These are phyloP conservation scores for Podila minutissima DNA, from an alignment of 192 early-diverging fungal species.

Conservation along the genomic window DNA sequence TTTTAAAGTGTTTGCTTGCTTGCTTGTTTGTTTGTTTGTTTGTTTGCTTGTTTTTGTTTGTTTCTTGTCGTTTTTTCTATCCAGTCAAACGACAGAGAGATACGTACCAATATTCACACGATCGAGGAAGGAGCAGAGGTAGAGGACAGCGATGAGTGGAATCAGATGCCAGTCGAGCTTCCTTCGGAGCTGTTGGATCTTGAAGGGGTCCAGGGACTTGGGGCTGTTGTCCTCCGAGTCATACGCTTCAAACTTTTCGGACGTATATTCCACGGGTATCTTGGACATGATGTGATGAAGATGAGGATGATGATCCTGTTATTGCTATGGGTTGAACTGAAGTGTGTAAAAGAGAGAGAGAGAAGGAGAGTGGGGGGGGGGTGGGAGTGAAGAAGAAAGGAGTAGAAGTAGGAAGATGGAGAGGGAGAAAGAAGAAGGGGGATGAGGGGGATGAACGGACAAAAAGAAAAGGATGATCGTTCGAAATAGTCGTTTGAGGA, in stretches of 20 bases:
- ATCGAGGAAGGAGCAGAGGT: constrained; percentile 78
- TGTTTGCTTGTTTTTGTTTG: neutral
- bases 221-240: constrained; percentile 12
- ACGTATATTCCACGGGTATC: constrained; percentile 10
- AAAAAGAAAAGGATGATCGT: neutral
- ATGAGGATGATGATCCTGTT: constrained; percentile 12
- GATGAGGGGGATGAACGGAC: neutral
- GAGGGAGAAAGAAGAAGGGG: neutral
- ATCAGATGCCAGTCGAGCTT: constrained; percentile 74
- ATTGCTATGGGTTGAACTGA: neutral
- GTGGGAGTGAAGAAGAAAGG: neutral
- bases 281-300: constrained; percentile 1
- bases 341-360: neutral
- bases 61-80: neutral
- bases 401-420: neutral
- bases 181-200: constrained; percentile 54
- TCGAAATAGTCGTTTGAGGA: neutral
- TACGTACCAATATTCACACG: constrained; percentile 57
- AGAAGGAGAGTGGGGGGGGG: neutral
- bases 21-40: neutral
- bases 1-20: neutral
- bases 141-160: constrained; percentile 71
- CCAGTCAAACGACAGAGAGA: neutral
- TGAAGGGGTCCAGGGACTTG: constrained; percentile 10
- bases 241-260: constrained; percentile 3